Evolutionary conservation across 805 yeast genomes (phyloP), one percentile per base, ranked within the genome.

Genomic region (Naumovozyma baii): DNA sequence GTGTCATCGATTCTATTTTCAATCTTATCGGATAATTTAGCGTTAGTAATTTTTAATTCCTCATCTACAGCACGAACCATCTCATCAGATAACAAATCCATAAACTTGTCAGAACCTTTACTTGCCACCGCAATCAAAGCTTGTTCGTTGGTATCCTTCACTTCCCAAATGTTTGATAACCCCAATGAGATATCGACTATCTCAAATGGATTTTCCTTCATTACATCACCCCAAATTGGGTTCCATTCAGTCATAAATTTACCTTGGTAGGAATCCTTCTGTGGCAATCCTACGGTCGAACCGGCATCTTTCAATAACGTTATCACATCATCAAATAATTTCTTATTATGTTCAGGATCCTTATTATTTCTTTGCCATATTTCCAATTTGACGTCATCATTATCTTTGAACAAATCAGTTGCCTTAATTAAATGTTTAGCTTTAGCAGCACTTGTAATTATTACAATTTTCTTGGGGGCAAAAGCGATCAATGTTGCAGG

Each of bases 21-120:
- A 38, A 90, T 71, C 53, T 71, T 73, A 46, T 85, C 92, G 41
- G 86, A 73, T 37, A 90, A 62, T 53, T 78, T 76, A 3, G 75
- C 66, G 61, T 90, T 86, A 25, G 90, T 66, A 31, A 86, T 75
- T 49, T 77, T 79, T 44, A 73, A 64, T 50, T 87, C 96, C 53
- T 87, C 95, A 61, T 90, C 97, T 26, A 90, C 83, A 38, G 82
- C 73, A 39, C 73, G 73, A 55, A 85, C 80, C 87, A 90, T 83
- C 56, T 87, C 94, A 55, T 88, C 86, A 31, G 87, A 78, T 63
- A 90, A 80, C 41, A 73, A 72, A 50, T 79, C 79, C 84, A 88
- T 82, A 68, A 88, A 73, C 33, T 79, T 82, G 19, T 77, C 75
- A 1, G 90, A 78, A 5, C 90, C 74, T 57, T 78, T 81, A 13